Base-by-base conservation (phyloP, 2,329 filamentous ascomycete genomes). In the Pyrenophora graminea region DNA sequence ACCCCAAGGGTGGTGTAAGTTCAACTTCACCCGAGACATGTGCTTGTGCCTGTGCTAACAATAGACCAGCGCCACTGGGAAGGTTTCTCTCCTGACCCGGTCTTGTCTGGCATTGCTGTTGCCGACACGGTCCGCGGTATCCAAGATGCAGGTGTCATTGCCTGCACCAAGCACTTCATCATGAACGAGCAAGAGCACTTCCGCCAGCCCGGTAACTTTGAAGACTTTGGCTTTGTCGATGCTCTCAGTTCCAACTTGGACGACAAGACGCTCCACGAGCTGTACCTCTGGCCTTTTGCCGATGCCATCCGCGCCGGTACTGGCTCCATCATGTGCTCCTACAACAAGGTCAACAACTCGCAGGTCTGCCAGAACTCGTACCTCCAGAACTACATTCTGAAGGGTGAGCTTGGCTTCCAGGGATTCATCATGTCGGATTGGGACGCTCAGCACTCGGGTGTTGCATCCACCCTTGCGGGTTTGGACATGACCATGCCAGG, bases 401-500 rank as follows among this genome's bases (percentile, higher is more conserved):
- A 94, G 76, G 82, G 82, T 23, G 89, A 94, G 73, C 79, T 93
- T 1, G 89, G 88, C 36, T 93, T 93, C 75, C 88, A 91, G 17
- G 58, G 58, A 12, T 61, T 61, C 42, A 81, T 93, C 49, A 64
- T 74, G 64, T 70, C 82, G n/a, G 90, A 95, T 70, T 94, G 89
- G 88, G 78, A 82, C 59, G 90, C 88, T 4, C 87, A 91, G 63
- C 88, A 92, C 63, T 78, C 84, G 3, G 88, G 87, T 56, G 85
- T 82, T 4, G 77, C 84, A 21, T 83, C 81, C 31, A 86, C 89
- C 2, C 77, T 85, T 32, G 88, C 89, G 18, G 90, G 90, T 33
- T 77, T 94, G 19, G 91, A 95, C 71, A 91, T 94, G 89, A 82
- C 82, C n/a, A 94, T 94, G 90, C 69, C 69, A 30, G 90, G 90